phyloP scores from a whole-genome alignment of 176 grass and related monocot species.

The Musa acuminata region DNA sequence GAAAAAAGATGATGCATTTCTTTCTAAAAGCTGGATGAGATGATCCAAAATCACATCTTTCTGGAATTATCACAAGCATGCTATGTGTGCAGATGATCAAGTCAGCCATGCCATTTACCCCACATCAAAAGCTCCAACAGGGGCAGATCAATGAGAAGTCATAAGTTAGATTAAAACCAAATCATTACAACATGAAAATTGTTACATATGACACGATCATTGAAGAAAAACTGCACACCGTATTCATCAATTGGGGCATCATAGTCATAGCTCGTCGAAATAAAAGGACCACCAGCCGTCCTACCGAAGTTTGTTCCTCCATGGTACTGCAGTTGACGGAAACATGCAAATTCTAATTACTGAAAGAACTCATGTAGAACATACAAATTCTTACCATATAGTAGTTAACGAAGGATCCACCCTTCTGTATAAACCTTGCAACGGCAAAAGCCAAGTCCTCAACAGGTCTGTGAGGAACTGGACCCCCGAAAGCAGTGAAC shows the following conservation, averaged over 20 bases:
- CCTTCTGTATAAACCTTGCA: conserved; percentile 80
- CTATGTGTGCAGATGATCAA: background rate
- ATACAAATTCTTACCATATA: conserved; percentile 65
- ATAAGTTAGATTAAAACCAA: background rate
- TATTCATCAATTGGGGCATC: conserved; percentile 94
- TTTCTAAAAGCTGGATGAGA: background rate
- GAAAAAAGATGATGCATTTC: conserved; percentile 24
- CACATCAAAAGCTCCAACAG: background rate
- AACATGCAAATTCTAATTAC: conserved; percentile 16
- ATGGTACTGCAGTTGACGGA: conserved; percentile 51
- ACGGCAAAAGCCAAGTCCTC: conserved; percentile 81
- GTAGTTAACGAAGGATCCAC: conserved; percentile 90
- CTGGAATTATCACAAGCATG: background rate
- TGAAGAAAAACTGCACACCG: conserved; percentile 34
- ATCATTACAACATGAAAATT: background rate
- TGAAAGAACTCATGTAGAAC: background rate
- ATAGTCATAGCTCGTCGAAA: conserved; percentile 89
- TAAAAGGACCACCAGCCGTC: conserved; percentile 81
- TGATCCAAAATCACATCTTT: background rate
- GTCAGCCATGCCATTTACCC: too few species aligned
- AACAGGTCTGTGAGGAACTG: conserved; percentile 66
- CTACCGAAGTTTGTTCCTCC: conserved; percentile 95
- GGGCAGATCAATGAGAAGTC: background rate
- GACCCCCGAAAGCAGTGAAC: conserved; percentile 72
- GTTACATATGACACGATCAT: background rate